Evolutionary conservation across 305 asterid species (phyloP).

Genomic region (Vinca major): DNA sequence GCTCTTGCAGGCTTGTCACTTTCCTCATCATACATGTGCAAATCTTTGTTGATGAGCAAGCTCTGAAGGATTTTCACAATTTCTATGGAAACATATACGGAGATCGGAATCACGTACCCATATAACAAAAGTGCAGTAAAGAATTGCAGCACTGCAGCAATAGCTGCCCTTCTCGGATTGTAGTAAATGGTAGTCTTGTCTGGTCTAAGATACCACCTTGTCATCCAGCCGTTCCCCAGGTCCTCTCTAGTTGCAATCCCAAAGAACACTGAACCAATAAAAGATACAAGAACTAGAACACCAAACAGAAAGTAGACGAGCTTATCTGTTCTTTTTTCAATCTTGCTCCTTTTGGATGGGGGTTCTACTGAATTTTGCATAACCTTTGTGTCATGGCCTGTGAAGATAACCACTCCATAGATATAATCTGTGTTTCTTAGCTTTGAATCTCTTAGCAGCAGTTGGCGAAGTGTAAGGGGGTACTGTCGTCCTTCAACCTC

Average conservation of each 20-base stretch:
- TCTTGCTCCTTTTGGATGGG: slow-evolving; percentile 70
- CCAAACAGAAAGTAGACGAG: slow-evolving; percentile 54
- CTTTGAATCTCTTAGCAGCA: slow-evolving; percentile 66
- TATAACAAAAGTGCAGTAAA: slow-evolving; percentile 47
- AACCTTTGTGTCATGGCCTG: slow-evolving; percentile 68
- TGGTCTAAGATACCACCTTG: slow-evolving; percentile 25
- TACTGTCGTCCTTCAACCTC: slow-evolving; percentile 5
- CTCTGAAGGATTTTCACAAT: slow-evolving; percentile 64
- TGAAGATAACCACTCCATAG: slow-evolving; percentile 57
- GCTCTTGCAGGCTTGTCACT: slow-evolving; percentile 57
- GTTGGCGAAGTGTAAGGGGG: slow-evolving; percentile 41
- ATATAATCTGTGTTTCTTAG: slow-evolving; percentile 60
- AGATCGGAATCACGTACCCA: slow-evolving; percentile 66
- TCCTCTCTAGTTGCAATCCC: slow-evolving; percentile 28
- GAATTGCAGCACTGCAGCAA: slow-evolving; percentile 45
- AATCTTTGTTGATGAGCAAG: slow-evolving; percentile 55
- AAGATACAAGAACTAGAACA: slow-evolving; percentile 42
- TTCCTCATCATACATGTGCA: slow-evolving; percentile 44
- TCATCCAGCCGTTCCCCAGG: slow-evolving; percentile 19
- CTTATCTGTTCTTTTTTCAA: slow-evolving; percentile 56
- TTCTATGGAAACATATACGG: slow-evolving; percentile 69
- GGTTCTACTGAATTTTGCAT: slow-evolving; percentile 49
- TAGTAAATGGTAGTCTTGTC: slow-evolving; percentile 25
- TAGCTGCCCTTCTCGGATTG: slow-evolving; percentile 23
- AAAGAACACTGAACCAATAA: slow-evolving; percentile 37